Evolutionary conservation across 164 flowering plant species (phyloP).

Genomic region (Aristolochia contorta): DNA sequence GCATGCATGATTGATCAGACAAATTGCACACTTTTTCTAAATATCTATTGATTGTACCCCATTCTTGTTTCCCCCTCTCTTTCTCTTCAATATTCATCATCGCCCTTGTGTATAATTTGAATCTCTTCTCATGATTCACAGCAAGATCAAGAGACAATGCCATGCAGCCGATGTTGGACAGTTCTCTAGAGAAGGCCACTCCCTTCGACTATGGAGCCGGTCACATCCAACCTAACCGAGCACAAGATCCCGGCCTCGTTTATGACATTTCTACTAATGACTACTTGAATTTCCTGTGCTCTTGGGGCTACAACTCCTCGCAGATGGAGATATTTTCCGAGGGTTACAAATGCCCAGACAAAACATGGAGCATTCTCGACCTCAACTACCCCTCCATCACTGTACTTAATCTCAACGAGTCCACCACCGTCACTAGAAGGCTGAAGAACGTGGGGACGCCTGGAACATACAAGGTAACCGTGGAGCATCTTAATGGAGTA

Average conservation of each 20-base stretch:
- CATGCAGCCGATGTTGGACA: conserved; percentile 21
- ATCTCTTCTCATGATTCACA: no score
- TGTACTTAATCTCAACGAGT: conserved; percentile 5
- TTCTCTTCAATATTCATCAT: no score
- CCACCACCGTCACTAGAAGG: conserved; percentile 10
- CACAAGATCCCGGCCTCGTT: conserved; percentile 63
- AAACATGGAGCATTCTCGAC: conserved; percentile 3
- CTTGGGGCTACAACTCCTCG: conserved; percentile 25
- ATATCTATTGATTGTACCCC: not conserved
- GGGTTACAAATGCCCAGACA: conserved; percentile 13
- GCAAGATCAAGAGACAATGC: conserved; percentile 33
- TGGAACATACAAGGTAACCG: conserved; percentile 8
- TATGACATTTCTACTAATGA: conserved; percentile 15
- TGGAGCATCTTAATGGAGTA: conserved; percentile 6
- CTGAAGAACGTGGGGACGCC: conserved; percentile 22
- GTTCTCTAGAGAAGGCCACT: conserved; percentile 17
- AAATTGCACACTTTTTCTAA: not conserved
- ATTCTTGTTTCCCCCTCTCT: no score
- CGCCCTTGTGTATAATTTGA: no score
- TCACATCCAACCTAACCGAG: conserved; percentile 46
- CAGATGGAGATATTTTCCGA: conserved; percentile 12
- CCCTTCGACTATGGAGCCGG: conserved; percentile 65
- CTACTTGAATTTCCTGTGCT: conserved; percentile 23
- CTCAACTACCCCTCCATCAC: conserved; percentile 24
- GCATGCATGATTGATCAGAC: no score